Percentiles rank a stretch among this genome's conserved stretches.
These are phyloP conservation scores for Luffa aegyptiaca DNA, from an alignment of 306 rosid genomes.

Conservation along the genomic window DNA sequence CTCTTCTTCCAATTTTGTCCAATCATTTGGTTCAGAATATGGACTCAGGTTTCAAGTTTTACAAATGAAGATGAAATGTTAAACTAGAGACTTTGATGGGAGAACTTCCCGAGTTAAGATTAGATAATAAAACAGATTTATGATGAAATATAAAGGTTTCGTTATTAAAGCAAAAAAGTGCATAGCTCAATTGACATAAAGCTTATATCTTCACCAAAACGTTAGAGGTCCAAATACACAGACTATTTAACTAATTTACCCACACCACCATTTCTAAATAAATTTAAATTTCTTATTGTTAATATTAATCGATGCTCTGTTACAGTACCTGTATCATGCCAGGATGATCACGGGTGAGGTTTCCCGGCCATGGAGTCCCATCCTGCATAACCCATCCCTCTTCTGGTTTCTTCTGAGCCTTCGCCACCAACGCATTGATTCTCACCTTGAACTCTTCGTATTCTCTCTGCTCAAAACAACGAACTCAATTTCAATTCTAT, in stretches of 20 bases:
- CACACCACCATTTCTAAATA: no score
- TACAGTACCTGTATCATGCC: slow-evolving; percentile 88
- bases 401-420: slow-evolving; percentile 85
- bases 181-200: no score
- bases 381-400: slow-evolving; percentile 98
- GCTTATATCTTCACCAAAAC: no score
- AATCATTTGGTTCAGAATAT: background rate
- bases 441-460: slow-evolving; percentile 92
- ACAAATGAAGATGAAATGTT: background rate
- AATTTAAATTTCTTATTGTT: no score
- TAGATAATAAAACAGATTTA: no score
- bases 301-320: no score
- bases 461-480: slow-evolving; percentile 58
- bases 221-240: no score
- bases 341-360: slow-evolving; percentile 78
- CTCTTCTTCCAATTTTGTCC: background rate
- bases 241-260: no score
- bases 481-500: background rate
- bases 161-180: no score
- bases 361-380: slow-evolving; percentile 98
- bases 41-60: background rate
- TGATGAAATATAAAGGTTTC: no score
- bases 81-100: no score
- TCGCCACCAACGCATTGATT: slow-evolving; percentile 72
- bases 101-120: no score